Conservation (phyloP, 768 basidiomycete species). For the Lactifluus rugatus region DNA sequence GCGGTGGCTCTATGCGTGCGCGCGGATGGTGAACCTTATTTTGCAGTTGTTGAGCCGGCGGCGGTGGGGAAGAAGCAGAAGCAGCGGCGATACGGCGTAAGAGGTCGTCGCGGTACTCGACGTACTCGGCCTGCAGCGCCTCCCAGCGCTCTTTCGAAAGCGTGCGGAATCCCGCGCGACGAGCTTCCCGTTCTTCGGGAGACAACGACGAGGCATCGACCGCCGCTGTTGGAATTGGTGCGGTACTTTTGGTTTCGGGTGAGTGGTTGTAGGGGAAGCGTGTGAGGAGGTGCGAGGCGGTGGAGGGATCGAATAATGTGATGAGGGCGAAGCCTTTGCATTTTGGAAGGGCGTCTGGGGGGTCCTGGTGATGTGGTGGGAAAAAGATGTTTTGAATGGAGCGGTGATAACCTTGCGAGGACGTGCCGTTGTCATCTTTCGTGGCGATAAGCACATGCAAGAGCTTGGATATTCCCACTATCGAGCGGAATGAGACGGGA, state of each 20-base stretch:
- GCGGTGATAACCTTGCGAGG: too few species aligned
- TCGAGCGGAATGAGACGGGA: conserved; percentile 42
- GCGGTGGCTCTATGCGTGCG: too few species aligned
- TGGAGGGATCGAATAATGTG: conserved; percentile 35
- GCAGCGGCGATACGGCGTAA: conserved; percentile 27
- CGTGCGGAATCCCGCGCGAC: conserved; percentile 49
- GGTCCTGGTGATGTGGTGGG: conserved; percentile 57
- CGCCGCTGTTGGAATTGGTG: too few species aligned
- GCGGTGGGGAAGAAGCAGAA: background rate
- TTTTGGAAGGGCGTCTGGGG: conserved; percentile 41
- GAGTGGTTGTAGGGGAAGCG: conserved; percentile 54
- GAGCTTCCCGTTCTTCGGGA: conserved; percentile 33
- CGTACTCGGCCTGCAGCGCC: conserved; percentile 55
- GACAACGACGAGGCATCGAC: background rate
- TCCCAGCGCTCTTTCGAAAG: conserved; percentile 55
- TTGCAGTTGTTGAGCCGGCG: background rate
- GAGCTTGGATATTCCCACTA: conserved; percentile 36
- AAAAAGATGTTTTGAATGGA: conserved; percentile 44
- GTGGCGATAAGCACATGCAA: conserved; percentile 25
- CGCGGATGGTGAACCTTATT: too few species aligned
- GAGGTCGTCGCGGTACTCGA: conserved; percentile 48
- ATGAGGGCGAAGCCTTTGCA: conserved; percentile 74
- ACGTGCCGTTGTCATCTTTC: background rate
- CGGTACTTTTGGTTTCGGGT: background rate
- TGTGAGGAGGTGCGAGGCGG: conserved; percentile 35